phyloP scores from a whole-genome alignment of 2,329 filamentous ascomycete genomes.

The Cladosporium sp. region DNA sequence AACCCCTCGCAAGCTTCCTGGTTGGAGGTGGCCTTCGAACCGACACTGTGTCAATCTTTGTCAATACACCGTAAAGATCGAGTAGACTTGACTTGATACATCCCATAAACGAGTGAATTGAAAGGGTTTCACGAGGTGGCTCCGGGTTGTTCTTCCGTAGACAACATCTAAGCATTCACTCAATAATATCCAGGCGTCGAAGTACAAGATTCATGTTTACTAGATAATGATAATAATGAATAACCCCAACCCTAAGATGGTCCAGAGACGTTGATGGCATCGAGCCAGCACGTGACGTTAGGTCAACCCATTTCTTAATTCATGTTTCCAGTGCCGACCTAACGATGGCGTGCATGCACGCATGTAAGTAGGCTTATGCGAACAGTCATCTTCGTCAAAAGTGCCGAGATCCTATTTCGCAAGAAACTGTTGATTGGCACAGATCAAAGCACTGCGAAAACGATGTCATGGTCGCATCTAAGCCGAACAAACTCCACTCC shows the following conservation, averaged over 20 bases:
- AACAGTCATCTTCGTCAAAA: not conserved
- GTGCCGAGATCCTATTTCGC: not conserved
- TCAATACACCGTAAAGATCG: no score
- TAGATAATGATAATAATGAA: no score
- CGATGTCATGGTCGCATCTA: conserved; percentile 1
- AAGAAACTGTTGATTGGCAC: not conserved
- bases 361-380: not conserved
- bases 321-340: not conserved
- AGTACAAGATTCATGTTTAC: no score
- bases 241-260: not conserved
- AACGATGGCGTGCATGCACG: not conserved
- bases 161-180: no score
- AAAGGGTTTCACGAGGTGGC: no score
- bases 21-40: no score
- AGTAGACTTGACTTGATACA: no score
- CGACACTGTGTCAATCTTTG: no score
- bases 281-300: not conserved
- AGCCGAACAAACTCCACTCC: conserved; percentile 11
- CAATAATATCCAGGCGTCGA: no score
- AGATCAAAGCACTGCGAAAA: not conserved
- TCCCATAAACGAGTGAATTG: no score
- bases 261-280: not conserved
- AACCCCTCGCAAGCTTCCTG: no score
- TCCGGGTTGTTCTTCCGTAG: no score
- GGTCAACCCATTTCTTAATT: not conserved